Evolutionary conservation across 2,329 filamentous ascomycete species (phyloP).

Genomic region (Lecanosticta acicola): DNA sequence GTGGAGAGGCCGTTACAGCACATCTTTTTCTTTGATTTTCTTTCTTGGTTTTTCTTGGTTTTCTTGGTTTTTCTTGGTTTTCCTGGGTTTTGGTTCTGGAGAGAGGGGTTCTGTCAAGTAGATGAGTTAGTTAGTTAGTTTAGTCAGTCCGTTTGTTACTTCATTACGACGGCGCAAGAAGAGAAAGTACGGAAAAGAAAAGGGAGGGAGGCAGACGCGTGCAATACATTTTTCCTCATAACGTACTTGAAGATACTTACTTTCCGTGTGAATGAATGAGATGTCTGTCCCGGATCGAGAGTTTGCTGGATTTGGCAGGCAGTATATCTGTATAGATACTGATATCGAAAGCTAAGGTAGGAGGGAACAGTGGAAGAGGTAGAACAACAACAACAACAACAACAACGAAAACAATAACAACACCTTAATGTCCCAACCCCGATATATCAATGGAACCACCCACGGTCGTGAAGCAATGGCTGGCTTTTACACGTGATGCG

Average conservation of each 20-base stretch:
- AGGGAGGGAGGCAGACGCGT: background rate
- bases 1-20: slow-evolving; percentile 20
- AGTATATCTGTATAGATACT: too few species aligned
- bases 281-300: too few species aligned
- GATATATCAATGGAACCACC: background rate
- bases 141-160: background rate
- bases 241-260: too few species aligned
- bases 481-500: background rate
- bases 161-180: background rate
- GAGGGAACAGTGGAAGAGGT: too few species aligned
- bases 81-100: background rate
- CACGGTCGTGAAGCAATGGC: background rate
- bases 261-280: too few species aligned
- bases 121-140: background rate
- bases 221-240: background rate
- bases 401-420: too few species aligned
- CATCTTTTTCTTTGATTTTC: slow-evolving; percentile 18
- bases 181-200: background rate
- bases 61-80: background rate
- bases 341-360: too few species aligned
- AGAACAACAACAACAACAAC: too few species aligned
- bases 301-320: too few species aligned
- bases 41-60: too few species aligned
- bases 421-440: background rate
- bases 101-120: background rate